Percentiles rank a stretch among this genome's conserved stretches.
Conservation (phyloP, 1,139 yeast genomes). For the Blastobotrys elegans region DNA sequence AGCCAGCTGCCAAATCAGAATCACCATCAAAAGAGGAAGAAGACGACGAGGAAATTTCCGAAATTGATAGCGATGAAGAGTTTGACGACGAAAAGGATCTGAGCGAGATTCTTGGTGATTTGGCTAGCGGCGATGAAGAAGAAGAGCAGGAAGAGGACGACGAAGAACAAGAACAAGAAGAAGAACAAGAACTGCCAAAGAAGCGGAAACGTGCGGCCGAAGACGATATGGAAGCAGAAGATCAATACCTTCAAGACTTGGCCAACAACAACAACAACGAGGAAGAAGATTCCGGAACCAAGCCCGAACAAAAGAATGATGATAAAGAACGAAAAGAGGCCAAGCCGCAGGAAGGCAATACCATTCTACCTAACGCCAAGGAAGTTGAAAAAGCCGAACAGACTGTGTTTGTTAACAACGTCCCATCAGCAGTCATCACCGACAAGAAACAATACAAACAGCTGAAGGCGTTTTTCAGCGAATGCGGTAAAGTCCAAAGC, state of each 20-base stretch:
- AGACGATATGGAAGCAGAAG: constrained; percentile 26
- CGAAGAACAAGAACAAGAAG: not conserved
- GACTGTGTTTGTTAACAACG: constrained; percentile 87
- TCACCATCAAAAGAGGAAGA: constrained; percentile 15
- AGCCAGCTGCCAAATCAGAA: not conserved
- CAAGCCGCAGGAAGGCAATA: constrained; percentile 12
- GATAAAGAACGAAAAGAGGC: constrained; percentile 14
- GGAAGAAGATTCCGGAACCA: constrained; percentile 24
- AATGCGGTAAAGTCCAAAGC: constrained; percentile 60
- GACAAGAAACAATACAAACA: constrained; percentile 56
- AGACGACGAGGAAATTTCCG: constrained; percentile 24
- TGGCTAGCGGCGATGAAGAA: constrained; percentile 17
- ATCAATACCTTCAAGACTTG: constrained; percentile 20
- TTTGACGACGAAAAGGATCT: constrained; percentile 23
- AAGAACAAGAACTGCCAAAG: constrained; percentile 9
- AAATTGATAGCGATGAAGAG: constrained; percentile 24
- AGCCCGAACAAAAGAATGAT: constrained; percentile 28
- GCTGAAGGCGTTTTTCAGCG: constrained; percentile 57
- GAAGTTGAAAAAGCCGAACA: constrained; percentile 83
- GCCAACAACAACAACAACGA: constrained; percentile 21
- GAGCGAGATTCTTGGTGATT: constrained; percentile 7
- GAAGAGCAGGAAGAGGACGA: constrained; percentile 17
- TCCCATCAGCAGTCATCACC: constrained; percentile 60
- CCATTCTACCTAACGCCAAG: constrained; percentile 15
- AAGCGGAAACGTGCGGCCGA: constrained; percentile 26